Evolutionary conservation across 2,329 filamentous ascomycete species (phyloP).

Genomic region (Aspergillus sp.): DNA sequence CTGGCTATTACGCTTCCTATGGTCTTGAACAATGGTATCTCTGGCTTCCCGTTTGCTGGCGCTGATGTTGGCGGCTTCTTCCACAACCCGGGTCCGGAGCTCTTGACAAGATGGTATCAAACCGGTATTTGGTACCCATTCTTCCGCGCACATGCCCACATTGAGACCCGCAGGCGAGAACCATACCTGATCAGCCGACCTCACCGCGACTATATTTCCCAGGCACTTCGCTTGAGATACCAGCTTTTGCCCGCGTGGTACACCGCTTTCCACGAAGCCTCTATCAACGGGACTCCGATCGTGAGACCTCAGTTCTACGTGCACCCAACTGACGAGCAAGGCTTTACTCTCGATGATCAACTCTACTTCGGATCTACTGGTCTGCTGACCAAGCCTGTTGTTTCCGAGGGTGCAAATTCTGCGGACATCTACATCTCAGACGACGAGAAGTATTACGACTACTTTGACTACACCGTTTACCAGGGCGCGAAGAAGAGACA

Average conservation of each 20-base stretch:
- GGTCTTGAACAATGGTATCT: slow-evolving; percentile 85
- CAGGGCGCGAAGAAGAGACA: slow-evolving; percentile 64
- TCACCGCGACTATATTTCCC: slow-evolving; percentile 76
- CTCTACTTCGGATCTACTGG: slow-evolving; percentile 85
- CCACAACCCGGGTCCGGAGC: slow-evolving; percentile 87
- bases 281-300: slow-evolving; percentile 75
- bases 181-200: slow-evolving; percentile 83
- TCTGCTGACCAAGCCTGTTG: slow-evolving; percentile 85
- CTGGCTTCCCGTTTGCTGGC: slow-evolving; percentile 87
- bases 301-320: slow-evolving; percentile 89
- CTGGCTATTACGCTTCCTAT: slow-evolving; percentile 86
- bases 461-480: slow-evolving; percentile 78
- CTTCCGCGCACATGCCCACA: slow-evolving; percentile 95
- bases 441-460: slow-evolving; percentile 86
- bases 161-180: slow-evolving; percentile 88
- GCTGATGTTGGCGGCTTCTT: slow-evolving; percentile 98
- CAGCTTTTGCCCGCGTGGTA: slow-evolving; percentile 90
- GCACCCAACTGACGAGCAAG: slow-evolving; percentile 75
- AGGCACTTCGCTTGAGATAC: slow-evolving; percentile 83
- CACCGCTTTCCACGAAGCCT: slow-evolving; percentile 88
- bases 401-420: slow-evolving; percentile 64
- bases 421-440: slow-evolving; percentile 84
- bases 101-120: slow-evolving; percentile 93
- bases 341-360: slow-evolving; percentile 88
- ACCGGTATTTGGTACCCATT: slow-evolving; percentile 95